phyloP scores from a whole-genome alignment of 495 filamentous ascomycete species.

The Margaritispora aquatica region DNA sequence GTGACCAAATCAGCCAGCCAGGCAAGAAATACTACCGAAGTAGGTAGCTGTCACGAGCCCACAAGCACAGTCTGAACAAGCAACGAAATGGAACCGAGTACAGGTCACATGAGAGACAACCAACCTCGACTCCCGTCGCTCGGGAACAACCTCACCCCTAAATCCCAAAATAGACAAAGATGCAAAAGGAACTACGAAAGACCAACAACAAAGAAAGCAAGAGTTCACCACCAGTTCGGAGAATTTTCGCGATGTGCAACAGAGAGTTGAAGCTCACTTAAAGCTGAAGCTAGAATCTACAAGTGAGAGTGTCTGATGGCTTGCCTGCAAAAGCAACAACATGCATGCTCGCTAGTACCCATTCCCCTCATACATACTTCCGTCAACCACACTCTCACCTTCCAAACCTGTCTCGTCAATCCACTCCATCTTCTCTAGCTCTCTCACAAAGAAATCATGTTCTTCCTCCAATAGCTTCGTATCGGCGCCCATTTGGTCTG shows the following conservation, averaged over 20 bases:
- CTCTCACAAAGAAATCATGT: constrained; percentile 81
- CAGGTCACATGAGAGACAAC: no score
- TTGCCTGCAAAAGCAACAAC: background rate
- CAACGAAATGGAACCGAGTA: no score
- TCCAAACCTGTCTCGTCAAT: constrained; percentile 10
- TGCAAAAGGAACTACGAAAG: background rate
- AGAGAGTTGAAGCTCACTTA: background rate
- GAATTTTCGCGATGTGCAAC: constrained; percentile 17
- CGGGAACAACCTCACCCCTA: no score
- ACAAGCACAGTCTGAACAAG: no score
- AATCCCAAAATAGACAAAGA: background rate
- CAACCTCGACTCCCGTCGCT: no score
- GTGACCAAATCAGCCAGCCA: no score
- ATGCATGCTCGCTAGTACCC: background rate
- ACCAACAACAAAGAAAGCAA: constrained; percentile 1
- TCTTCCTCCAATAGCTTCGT: constrained; percentile 66
- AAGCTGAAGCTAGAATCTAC: no score
- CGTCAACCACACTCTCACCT: constrained; percentile 14
- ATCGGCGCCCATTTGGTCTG: constrained; percentile 70
- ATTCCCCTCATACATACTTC: constrained; percentile 14
- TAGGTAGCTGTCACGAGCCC: no score
- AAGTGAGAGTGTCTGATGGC: no score
- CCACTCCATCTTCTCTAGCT: constrained; percentile 74
- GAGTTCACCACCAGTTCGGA: constrained; percentile 2
- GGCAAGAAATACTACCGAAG: no score